Conservation (phyloP, 306 rosid genomes). For the Fragaria iinumae region DNA sequence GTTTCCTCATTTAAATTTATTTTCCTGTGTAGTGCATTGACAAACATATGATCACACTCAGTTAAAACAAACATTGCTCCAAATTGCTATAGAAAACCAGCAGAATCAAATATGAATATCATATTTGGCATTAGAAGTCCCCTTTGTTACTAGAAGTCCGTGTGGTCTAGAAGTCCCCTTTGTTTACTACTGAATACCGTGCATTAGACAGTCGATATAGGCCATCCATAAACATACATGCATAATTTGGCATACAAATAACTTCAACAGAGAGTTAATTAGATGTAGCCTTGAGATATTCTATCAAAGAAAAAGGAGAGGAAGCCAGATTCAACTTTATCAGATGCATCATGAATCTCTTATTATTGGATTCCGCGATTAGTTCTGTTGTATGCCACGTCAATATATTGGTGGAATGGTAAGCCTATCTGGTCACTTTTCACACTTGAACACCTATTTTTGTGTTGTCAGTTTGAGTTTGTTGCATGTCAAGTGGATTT, state of each 20-base stretch:
- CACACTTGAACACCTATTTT: background rate
- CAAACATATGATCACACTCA: background rate
- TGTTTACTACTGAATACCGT: background rate
- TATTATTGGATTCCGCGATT: background rate
- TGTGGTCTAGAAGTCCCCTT: background rate
- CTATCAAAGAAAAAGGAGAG: background rate
- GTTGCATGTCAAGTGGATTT: background rate
- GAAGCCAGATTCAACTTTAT: background rate
- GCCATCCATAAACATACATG: background rate
- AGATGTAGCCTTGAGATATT: background rate
- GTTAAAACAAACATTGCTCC: background rate
- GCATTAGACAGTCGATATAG: background rate
- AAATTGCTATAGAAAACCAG: background rate
- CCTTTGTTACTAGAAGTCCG: too few species aligned
- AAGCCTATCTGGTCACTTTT: background rate
- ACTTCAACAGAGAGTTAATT: background rate
- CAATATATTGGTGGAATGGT: background rate
- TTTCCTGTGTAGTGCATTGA: background rate
- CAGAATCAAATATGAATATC: background rate
- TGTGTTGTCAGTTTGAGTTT: background rate
- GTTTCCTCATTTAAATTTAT: conserved; percentile 29
- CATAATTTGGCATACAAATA: background rate
- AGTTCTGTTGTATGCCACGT: background rate
- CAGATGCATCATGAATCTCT: background rate
- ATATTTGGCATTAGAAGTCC: background rate